Percentiles rank a stretch among this genome's conserved stretches.
Evolutionary conservation across 1,139 yeast genomes (phyloP).

Genomic region (Suhomyces atakaporum): DNA sequence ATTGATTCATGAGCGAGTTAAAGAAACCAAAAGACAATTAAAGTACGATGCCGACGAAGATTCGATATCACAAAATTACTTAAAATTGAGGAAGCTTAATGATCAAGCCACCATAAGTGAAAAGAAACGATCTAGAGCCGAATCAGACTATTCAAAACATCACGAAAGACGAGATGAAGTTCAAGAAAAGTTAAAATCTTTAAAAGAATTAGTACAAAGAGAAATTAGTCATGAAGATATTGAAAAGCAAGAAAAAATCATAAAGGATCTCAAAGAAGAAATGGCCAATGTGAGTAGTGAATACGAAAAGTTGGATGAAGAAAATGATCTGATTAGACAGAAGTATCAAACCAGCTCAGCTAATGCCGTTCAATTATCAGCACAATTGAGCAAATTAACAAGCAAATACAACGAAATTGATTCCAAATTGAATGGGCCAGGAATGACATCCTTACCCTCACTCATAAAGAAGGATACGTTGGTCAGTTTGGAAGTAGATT

Average conservation of each 20-base stretch:
- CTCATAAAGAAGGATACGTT: slow-evolving; percentile 39
- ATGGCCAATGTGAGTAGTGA: slow-evolving; percentile 28
- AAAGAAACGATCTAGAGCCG: slow-evolving; percentile 48
- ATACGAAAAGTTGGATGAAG: slow-evolving; percentile 27
- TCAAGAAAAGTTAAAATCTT: slow-evolving; percentile 20
- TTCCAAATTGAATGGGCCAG: slow-evolving; percentile 44
- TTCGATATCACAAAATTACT: slow-evolving; percentile 50
- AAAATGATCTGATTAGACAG: slow-evolving; percentile 44
- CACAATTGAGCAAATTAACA: slow-evolving; percentile 30
- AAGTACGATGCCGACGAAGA: slow-evolving; percentile 52
- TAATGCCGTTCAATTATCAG: slow-evolving; percentile 55
- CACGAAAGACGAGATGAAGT: slow-evolving; percentile 21
- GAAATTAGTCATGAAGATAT: slow-evolving; percentile 10
- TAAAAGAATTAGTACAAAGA: slow-evolving; percentile 16
- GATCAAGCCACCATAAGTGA: slow-evolving; percentile 51
- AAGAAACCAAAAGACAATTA: slow-evolving; percentile 53
- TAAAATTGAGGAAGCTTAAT: slow-evolving; percentile 47
- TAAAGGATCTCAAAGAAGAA: slow-evolving; percentile 34
- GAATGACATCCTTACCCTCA: slow-evolving; percentile 44
- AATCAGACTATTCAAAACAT: slow-evolving; percentile 28
- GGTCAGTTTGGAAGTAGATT: slow-evolving; percentile 28
- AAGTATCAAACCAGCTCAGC: slow-evolving; percentile 57
- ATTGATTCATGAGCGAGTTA: slow-evolving; percentile 23
- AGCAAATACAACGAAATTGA: slow-evolving; percentile 31
- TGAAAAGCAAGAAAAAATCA: slow-evolving; percentile 28